phyloP scores from a whole-genome alignment of 805 yeast genomes.

The Candida coquimbonensis region DNA sequence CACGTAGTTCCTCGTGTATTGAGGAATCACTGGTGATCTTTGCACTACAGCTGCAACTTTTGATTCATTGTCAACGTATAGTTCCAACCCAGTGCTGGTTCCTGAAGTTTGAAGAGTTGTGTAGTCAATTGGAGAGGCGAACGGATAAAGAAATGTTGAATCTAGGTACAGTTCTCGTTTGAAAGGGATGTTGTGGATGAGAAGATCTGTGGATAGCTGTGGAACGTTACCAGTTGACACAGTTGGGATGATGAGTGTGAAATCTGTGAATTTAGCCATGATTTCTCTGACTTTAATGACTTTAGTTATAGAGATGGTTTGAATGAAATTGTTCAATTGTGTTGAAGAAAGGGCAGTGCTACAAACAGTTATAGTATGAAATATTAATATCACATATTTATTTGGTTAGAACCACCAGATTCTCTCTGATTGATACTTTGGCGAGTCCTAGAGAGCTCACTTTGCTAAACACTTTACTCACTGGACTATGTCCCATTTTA shows the following conservation, averaged over 20 bases:
- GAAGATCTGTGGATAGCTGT: constrained; percentile 68
- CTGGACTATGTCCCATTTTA: background rate
- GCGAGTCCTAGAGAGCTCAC: background rate
- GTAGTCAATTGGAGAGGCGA: constrained; percentile 72
- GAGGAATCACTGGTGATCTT: constrained; percentile 78
- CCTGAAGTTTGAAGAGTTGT: constrained; percentile 13
- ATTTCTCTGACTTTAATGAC: background rate
- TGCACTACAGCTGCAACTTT: constrained; percentile 64
- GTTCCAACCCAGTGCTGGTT: constrained; percentile 49
- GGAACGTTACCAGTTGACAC: constrained; percentile 89
- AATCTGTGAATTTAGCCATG: background rate
- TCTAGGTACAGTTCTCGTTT: constrained; percentile 51
- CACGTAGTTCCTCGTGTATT: constrained; percentile 44
- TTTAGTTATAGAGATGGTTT: too few species aligned
- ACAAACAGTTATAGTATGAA: background rate
- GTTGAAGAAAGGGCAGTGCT: background rate
- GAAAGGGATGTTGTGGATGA: constrained; percentile 56
- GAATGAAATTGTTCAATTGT: too few species aligned
- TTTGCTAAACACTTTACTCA: background rate
- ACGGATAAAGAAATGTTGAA: constrained; percentile 64
- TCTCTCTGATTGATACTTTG: background rate
- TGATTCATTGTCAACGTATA: constrained; percentile 38
- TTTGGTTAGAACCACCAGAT: background rate
- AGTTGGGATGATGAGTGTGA: constrained; percentile 45
- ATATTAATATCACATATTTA: background rate